Evolutionary conservation across 495 filamentous ascomycete species (phyloP).

Genomic region (Talaromyces adpressus): DNA sequence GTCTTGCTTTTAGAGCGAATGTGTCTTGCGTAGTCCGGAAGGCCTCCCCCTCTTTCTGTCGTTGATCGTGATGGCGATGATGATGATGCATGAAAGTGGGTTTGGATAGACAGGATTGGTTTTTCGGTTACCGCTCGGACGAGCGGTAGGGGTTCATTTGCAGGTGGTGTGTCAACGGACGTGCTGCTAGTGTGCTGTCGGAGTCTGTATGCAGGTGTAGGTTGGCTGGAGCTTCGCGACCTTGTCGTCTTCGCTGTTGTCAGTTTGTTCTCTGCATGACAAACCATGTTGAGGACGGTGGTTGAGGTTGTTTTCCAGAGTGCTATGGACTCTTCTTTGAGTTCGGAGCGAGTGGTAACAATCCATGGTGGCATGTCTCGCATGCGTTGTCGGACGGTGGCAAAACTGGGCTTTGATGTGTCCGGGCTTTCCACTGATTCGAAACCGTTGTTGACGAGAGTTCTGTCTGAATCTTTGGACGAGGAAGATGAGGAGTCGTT

Average conservation of each 20-base stretch:
- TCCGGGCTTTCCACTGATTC: background rate
- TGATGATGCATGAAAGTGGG: background rate
- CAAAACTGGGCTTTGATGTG: background rate
- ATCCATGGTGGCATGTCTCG: constrained; percentile 2
- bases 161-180: background rate
- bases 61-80: background rate
- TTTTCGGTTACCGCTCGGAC: background rate
- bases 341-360: background rate
- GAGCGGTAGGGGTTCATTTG: background rate
- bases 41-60: background rate
- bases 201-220: background rate
- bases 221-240: background rate
- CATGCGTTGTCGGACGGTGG: constrained; percentile 4
- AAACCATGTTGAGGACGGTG: background rate
- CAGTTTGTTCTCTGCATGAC: background rate
- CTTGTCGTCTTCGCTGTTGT: constrained; percentile 4
- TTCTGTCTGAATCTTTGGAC: background rate
- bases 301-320: background rate
- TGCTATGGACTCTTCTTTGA: background rate
- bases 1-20: constrained; percentile 23
- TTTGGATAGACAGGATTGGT: background rate
- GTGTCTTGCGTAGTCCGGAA: constrained; percentile 18
- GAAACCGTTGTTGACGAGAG: background rate
- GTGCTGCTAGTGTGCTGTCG: background rate
- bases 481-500: constrained; percentile 1